Conservation (phyloP, 176 grass and related monocot species). For the Lolium perenne region DNA sequence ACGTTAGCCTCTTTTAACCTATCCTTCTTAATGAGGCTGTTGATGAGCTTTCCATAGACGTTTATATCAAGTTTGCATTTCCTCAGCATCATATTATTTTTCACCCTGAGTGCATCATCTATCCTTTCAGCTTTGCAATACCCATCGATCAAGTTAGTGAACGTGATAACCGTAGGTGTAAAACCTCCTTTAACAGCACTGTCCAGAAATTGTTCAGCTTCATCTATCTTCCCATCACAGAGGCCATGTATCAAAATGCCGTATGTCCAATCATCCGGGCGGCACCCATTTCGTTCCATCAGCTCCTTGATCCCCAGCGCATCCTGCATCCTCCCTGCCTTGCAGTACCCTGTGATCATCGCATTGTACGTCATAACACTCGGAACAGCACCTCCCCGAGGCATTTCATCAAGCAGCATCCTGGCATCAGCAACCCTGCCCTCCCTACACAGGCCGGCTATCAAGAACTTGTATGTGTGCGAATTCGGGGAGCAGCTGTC, state of each 20-base stretch:
- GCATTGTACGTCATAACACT: constrained; percentile 64
- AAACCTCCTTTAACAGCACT: constrained; percentile 53
- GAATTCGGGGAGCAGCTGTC: constrained; percentile 71
- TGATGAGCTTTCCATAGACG: constrained; percentile 55
- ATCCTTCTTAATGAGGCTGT: constrained; percentile 57
- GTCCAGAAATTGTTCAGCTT: constrained; percentile 62
- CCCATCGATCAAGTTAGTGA: constrained; percentile 67
- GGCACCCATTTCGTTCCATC: constrained; percentile 59
- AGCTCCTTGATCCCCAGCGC: constrained; percentile 51
- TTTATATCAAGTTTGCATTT: constrained; percentile 60
- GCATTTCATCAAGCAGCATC: constrained; percentile 76
- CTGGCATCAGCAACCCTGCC: constrained; percentile 51
- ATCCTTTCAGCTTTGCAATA: constrained; percentile 60
- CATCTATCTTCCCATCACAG: constrained; percentile 40
- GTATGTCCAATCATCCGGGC: constrained; percentile 62
- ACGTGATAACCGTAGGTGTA: constrained; percentile 55
- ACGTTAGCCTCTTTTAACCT: constrained; percentile 57
- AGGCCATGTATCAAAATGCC: constrained; percentile 57
- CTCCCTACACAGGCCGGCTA: constrained; percentile 67
- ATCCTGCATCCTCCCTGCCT: constrained; percentile 45
- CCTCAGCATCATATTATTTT: constrained; percentile 56
- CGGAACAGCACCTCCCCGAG: constrained; percentile 52
- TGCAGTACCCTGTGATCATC: constrained; percentile 67
- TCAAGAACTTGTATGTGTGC: constrained; percentile 63
- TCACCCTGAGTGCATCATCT: constrained; percentile 62